Conservation (phyloP, 1,284 basidiomycete species). For the Trametes pubescens region DNA sequence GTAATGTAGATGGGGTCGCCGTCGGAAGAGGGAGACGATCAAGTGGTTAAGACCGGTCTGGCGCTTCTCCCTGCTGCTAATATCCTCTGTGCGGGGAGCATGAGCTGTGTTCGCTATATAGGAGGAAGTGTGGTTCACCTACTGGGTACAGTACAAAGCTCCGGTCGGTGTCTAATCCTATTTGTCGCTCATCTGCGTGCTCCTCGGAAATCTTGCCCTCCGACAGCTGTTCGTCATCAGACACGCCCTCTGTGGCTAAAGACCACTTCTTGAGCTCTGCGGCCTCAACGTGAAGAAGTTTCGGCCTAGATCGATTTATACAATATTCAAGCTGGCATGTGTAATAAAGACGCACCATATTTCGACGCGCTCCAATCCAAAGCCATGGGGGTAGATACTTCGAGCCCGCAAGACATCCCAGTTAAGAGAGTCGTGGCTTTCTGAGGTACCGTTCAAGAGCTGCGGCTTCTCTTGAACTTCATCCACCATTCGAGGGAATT, state of each 20-base stretch:
- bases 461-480: neutral
- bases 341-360: constrained; percentile 61
- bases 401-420: constrained; percentile 58
- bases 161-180: constrained; percentile 85
- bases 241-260: constrained; percentile 12
- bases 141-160: constrained; percentile 91
- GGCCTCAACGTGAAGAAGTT: constrained; percentile 50
- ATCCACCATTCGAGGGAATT: neutral
- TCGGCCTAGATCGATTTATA: constrained; percentile 50
- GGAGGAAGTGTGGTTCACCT: constrained; percentile 59
- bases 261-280: neutral
- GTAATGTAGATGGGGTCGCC: constrained; percentile 78
- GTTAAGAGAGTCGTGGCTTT: constrained; percentile 38
- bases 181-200: constrained; percentile 86
- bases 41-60: constrained; percentile 78
- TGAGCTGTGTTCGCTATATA: constrained; percentile 22
- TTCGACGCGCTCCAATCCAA: constrained; percentile 59
- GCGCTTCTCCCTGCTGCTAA: constrained; percentile 54
- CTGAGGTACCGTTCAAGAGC: neutral
- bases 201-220: constrained; percentile 1
- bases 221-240: neutral
- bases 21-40: constrained; percentile 79
- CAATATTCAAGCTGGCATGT: neutral
- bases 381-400: constrained; percentile 69
- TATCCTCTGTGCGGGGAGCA: constrained; percentile 30